Evolutionary conservation across 2,329 filamentous ascomycete species (phyloP).

Genomic region (Diaporthe sp.): DNA sequence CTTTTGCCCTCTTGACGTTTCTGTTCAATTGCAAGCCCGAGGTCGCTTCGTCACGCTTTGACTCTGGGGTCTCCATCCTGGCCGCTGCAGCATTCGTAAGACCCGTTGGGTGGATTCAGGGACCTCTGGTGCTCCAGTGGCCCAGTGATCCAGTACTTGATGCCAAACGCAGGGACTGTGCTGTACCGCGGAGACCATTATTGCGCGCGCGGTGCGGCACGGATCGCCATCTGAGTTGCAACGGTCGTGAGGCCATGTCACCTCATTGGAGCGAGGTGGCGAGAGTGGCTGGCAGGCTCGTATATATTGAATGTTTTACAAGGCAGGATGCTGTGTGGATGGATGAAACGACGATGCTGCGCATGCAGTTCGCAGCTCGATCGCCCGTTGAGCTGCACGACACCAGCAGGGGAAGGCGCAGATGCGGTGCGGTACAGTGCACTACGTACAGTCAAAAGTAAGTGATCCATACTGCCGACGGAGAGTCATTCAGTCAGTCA

Average conservation of each 20-base stretch:
- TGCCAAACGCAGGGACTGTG: background rate
- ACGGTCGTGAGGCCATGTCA: background rate
- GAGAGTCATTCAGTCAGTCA: background rate
- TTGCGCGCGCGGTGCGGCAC: conserved; percentile 17
- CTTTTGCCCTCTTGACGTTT: conserved; percentile 11
- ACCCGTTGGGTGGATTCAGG: conserved; percentile 20
- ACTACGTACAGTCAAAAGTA: background rate
- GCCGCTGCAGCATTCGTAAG: conserved; percentile 19
- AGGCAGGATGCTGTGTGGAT: background rate
- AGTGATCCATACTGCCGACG: background rate
- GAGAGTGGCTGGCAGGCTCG: conserved; percentile 2
- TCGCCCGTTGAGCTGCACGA: conserved; percentile 22
- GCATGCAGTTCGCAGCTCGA: conserved; percentile 32
- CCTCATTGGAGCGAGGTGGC: background rate
- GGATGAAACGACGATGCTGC: conserved; percentile 30
- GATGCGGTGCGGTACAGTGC: conserved; percentile 7
- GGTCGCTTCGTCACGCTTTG: conserved; percentile 18
- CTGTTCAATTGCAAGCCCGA: background rate
- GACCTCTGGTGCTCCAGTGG: background rate
- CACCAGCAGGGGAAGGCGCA: conserved; percentile 16
- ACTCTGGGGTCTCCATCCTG: conserved; percentile 30
- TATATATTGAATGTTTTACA: background rate
- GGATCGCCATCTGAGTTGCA: conserved; percentile 15
- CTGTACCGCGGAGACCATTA: background rate
- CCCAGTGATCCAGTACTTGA: background rate